These are phyloP conservation scores for Ascochyta lentis DNA, from an alignment of 2,329 filamentous ascomycete genomes.

Conservation along the genomic window DNA sequence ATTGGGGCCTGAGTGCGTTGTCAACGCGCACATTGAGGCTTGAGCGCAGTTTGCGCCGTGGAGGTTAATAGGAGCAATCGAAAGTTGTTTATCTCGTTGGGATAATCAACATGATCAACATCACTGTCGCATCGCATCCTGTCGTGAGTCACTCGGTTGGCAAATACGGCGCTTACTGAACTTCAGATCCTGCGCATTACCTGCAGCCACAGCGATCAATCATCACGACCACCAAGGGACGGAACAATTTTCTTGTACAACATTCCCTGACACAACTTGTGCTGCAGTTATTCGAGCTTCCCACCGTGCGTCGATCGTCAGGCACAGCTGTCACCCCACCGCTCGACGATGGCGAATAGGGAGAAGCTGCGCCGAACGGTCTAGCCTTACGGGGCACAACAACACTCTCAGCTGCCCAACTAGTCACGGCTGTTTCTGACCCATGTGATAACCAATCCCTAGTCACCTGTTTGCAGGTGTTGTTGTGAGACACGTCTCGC, in stretches of 20 bases:
- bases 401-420: conserved; percentile 17
- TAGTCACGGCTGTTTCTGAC: conserved; percentile 15
- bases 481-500: conserved; percentile 19
- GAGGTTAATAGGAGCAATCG: conserved; percentile 15
- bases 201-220: background rate
- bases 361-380: background rate
- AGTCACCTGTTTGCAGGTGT: conserved; percentile 11
- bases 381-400: conserved; percentile 14
- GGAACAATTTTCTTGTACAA: background rate
- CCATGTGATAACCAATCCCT: conserved; percentile 11
- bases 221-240: background rate
- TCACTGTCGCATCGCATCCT: conserved; percentile 1
- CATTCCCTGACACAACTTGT: background rate
- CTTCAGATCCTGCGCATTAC: background rate
- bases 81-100: conserved; percentile 9
- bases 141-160: conserved; percentile 4
- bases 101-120: conserved; percentile 9
- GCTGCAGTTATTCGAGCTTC: background rate
- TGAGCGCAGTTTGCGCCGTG: conserved; percentile 18
- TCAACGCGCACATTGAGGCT: conserved; percentile 36
- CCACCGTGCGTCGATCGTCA: conserved; percentile 8
- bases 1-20: conserved; percentile 34
- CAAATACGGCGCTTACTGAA: background rate
- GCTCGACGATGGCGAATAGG: conserved; percentile 9
- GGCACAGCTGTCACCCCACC: conserved; percentile 12